phyloP scores from a whole-genome alignment of 1,284 basidiomycete genomes.

The Fistulinella cinereoalba region DNA sequence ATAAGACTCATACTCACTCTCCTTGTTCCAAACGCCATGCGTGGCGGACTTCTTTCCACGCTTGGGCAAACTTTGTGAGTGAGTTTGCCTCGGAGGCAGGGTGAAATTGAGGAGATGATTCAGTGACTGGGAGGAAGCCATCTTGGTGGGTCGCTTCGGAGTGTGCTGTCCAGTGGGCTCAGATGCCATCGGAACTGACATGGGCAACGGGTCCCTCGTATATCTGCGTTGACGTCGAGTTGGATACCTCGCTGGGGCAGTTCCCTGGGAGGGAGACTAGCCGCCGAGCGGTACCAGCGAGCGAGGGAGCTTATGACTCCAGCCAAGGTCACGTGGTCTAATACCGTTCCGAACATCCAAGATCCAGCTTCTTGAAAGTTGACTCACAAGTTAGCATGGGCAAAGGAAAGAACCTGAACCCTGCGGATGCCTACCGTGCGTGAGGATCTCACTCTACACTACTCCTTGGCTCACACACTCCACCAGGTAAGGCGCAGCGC shows the following conservation, averaged over 20 bases:
- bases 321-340: slow-evolving; percentile 25
- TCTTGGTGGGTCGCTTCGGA: slow-evolving; percentile 62
- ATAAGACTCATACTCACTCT: slow-evolving; percentile 57
- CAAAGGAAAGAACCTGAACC: slow-evolving; percentile 80
- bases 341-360: background rate
- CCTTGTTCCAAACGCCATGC: slow-evolving; percentile 77
- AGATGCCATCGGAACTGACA: slow-evolving; percentile 41
- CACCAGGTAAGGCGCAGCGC: slow-evolving; percentile 75
- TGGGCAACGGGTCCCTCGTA: slow-evolving; percentile 3
- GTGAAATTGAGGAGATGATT: slow-evolving; percentile 85
- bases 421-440: slow-evolving; percentile 79
- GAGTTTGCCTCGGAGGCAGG: slow-evolving; percentile 71
- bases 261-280: slow-evolving; percentile 33
- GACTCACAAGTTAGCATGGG: slow-evolving; percentile 51
- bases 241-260: slow-evolving; percentile 27
- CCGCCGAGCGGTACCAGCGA: slow-evolving; percentile 16
- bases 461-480: background rate
- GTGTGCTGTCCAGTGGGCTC: slow-evolving; percentile 36
- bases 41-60: slow-evolving; percentile 67
- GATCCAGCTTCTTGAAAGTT: too few species aligned
- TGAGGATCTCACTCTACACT: slow-evolving; percentile 20
- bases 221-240: background rate
- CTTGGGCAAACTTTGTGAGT: slow-evolving; percentile 59
- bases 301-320: slow-evolving; percentile 22
- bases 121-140: slow-evolving; percentile 59